Evolutionary conservation across 2,329 filamentous ascomycete genomes (phyloP).

Genomic region (Sporothrix variecibatus): DNA sequence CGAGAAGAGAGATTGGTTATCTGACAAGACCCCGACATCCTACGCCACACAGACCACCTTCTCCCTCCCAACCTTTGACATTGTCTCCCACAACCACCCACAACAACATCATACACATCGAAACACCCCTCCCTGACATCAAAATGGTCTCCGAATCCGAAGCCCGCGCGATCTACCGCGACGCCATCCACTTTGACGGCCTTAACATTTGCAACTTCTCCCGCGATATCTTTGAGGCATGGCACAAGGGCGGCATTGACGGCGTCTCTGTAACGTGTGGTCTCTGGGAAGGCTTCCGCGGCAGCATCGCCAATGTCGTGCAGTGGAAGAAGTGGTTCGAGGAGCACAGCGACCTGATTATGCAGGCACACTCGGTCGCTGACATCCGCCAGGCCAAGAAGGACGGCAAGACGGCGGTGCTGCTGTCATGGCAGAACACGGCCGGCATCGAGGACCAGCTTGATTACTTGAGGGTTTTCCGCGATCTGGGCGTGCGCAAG

Average conservation of each 20-base stretch:
- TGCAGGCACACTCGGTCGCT: slow-evolving; percentile 40
- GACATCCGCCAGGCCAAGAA: slow-evolving; percentile 43
- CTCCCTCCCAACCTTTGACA: not conserved
- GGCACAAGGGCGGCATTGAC: slow-evolving; percentile 43
- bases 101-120: slow-evolving; percentile 11
- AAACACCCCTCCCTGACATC: not conserved
- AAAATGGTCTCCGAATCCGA: slow-evolving; percentile 42
- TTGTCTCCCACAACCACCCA: not conserved
- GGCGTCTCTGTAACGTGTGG: slow-evolving; percentile 46
- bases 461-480: slow-evolving; percentile 43
- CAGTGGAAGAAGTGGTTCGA: slow-evolving; percentile 49
- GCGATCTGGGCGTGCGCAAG: slow-evolving; percentile 44
- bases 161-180: slow-evolving; percentile 41
- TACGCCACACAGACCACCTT: not conserved
- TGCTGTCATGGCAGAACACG: slow-evolving; percentile 46
- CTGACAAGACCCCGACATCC: no score
- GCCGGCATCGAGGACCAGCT: slow-evolving; percentile 45
- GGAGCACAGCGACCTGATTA: slow-evolving; percentile 43
- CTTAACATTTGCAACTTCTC: slow-evolving; percentile 46
- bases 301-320: slow-evolving; percentile 43
- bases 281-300: slow-evolving; percentile 44
- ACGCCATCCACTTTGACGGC: slow-evolving; percentile 44
- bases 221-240: slow-evolving; percentile 44
- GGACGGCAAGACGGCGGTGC: slow-evolving; percentile 41
- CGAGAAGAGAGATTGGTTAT: not conserved